Evolutionary conservation across 257 asterid species (phyloP), one percentile per base, ranked within the genome.

Genomic region (Solanum chaucha): DNA sequence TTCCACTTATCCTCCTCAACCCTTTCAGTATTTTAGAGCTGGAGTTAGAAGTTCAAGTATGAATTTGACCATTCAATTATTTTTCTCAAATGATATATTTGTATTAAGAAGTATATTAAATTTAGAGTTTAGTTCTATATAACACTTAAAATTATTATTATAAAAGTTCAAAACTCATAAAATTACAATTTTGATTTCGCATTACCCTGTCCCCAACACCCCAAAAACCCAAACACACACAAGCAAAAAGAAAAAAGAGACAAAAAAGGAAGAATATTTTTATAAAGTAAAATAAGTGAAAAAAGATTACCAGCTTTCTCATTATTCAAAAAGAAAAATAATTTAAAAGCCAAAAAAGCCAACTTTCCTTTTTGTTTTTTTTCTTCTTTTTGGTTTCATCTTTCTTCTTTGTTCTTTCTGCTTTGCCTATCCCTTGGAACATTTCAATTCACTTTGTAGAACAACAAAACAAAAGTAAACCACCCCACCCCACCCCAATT

Each of bases 371-470:
- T 24, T 41, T n/a, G 34, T 12, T 77, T 75, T 40, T 38, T 72
- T 12, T 3, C 9, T 13, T 77, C 61, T 41, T 40, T 75, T 77
- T 77, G 83, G 59, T 77, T 40, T 77, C 35, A 36, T 73, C 83
- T n/a, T 75, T 75, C 59, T 75, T 51, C 61, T 51, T 51, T 71
- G 44, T 78, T 78, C 65, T 24, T 26, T 78, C 40, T 44, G 64
- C 7, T 78, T 78, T 78, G 40, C 35, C 84, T 44, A 78, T 78
- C 84, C 4, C 15, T 44, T 78, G 84, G 65, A 78, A 78, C 84
- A 41, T 78, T 85, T 85, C 80, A 44, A 72, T 85, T 85, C 65
- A 70, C 87, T 85, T 85, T 11, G 83, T 81, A 44, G 35, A 70
- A 19, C 67, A 44, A 70, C 9, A 10, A 13, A 70, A 59, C 86